phyloP scores from a whole-genome alignment of 179 eudicot genomes.

The Silene noctiflora region DNA sequence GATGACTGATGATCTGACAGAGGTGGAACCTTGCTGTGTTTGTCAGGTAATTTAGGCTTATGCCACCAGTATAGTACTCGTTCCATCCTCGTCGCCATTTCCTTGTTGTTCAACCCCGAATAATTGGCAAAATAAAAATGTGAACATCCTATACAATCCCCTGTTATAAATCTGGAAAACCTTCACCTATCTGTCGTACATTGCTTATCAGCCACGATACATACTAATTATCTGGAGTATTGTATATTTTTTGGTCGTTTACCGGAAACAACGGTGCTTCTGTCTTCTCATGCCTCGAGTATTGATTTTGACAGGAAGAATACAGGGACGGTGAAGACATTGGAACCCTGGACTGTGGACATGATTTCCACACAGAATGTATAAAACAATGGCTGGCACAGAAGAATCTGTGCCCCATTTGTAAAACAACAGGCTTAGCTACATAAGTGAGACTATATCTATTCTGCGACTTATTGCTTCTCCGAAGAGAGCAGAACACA shows the following conservation, averaged over 20 bases:
- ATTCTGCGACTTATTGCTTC: constrained; percentile 19
- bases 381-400: constrained; percentile 82
- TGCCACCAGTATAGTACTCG: background rate
- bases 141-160: too few relatives aligned
- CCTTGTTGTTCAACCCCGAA: too few relatives aligned
- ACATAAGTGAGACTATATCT: constrained; percentile 25
- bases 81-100: too few relatives aligned
- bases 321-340: constrained; percentile 68
- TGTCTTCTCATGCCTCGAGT: background rate
- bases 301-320: constrained; percentile 48
- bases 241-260: too few relatives aligned
- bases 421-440: constrained; percentile 67
- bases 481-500: constrained; percentile 17
- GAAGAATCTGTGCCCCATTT: constrained; percentile 89
- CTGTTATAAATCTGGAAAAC: too few relatives aligned
- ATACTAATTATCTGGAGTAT: too few relatives aligned
- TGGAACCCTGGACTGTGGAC: constrained; percentile 76
- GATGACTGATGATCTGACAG: constrained; percentile 35
- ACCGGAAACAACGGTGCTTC: too few relatives aligned
- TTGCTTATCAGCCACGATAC: too few relatives aligned
- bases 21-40: constrained; percentile 76
- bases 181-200: too few relatives aligned
- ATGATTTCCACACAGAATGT: constrained; percentile 64
- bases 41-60: constrained; percentile 56
- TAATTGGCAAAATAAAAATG: too few relatives aligned